Conservation (phyloP, 208 protist species). For the Kentomonas sorsogonicus region DNA sequence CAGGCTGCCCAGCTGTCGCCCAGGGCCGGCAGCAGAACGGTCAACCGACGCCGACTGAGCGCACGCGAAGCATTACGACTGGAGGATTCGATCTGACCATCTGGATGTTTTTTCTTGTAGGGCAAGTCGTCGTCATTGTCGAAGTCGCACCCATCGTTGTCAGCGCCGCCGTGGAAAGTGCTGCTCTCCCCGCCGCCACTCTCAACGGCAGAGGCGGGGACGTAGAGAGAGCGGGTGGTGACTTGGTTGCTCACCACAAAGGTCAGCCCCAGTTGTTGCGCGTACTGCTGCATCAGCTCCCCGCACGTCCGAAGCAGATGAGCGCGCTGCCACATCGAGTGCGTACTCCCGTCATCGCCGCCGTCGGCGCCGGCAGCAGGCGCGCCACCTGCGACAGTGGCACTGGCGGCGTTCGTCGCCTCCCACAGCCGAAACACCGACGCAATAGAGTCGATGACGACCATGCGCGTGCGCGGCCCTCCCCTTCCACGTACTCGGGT, state of each 20-base stretch:
- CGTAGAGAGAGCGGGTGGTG: conserved; percentile 45
- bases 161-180: no score
- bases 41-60: no score
- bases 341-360: neutral
- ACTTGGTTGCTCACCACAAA: conserved; percentile 88
- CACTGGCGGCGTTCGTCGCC: neutral
- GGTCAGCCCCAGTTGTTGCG: conserved; percentile 29
- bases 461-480: conserved; percentile 28
- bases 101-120: no score
- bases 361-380: conserved; percentile 2
- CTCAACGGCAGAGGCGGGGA: neutral
- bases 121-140: no score
- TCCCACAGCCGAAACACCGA: conserved; percentile 53
- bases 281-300: conserved; percentile 43
- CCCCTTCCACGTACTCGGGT: conserved; percentile 8
- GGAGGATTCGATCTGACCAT: no score
- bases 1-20: conserved; percentile 67
- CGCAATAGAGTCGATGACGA: conserved; percentile 88
- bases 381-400: neutral
- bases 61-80: no score
- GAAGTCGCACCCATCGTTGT: no score
- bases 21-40: conserved; percentile 56
- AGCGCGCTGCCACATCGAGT: conserved; percentile 30
- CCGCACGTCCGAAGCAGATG: conserved; percentile 58
- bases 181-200: no score